Base-by-base conservation (phyloP, 2,329 filamentous ascomycete species). In the Fusarium scirpi region DNA sequence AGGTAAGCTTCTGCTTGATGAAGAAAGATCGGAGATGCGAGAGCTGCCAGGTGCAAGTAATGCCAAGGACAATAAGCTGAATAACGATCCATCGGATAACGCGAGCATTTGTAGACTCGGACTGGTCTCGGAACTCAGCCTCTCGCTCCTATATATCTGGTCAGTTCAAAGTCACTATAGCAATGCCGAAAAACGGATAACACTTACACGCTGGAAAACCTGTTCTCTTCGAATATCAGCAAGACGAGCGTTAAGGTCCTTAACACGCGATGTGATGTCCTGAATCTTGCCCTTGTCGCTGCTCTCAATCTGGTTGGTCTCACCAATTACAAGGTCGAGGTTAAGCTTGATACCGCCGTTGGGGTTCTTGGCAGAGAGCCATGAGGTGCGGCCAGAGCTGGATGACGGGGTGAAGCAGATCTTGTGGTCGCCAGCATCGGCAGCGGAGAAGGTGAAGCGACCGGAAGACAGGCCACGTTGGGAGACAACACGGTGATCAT, bases 1-100 rank as follows among this genome's bases (percentile, higher is more conserved):
- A 99, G 65, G 96, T 98, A 80, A 99, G 90, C 88, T 99, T 99
- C 86, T 98, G 95, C 88, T 99, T 99, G 86, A 99, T 99, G 85
- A 99, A 99, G 88, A 99, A 99, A 48, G 93, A 92, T 74, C 96
- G 89, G 76, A 99, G 87, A 83, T 99, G 95, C 57, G 94, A 97
- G 48, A 99, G 86, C 82, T 99, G 96, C 96, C 96, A 99, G 67
- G 94, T 93, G 83, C 96, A 99, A 34, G 96, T 97, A 59, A 91
- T 86, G 58, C 91, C 93, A 57, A 99, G 86, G 40, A 98, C 89
- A 55, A 90, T 87, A 65, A 98, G 85, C 82, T 99, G 96, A 73
- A 98, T 91, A 71, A 98, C 78, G 73, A 96, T 95, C 95, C 96
- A 99, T 75, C 94, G 91, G 53, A 98, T 90, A 70, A 98, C 95